A percentile compares a stretch with the other conserved stretches of the same genome.
Evolutionary conservation across 345 rosid species (phyloP).

Genomic region (Citrus unshiu): DNA sequence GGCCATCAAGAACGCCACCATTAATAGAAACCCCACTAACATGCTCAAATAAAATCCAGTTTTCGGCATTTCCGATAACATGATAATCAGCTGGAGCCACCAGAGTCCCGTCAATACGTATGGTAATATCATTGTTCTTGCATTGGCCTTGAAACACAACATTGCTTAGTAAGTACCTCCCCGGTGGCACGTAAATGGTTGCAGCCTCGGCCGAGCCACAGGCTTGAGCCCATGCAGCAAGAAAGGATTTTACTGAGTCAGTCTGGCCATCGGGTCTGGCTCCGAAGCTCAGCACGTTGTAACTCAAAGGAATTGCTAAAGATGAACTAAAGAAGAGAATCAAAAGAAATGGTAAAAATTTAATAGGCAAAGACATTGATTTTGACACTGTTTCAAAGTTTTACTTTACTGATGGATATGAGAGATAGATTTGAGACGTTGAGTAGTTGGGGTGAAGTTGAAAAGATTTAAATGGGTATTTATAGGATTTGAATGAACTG

Average conservation of each 20-base stretch:
- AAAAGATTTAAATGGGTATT: background rate
- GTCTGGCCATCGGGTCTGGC: background rate
- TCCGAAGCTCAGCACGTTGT: no score
- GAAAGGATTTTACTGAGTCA: conserved; percentile 55
- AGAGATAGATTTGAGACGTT: no score
- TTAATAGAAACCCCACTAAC: no score
- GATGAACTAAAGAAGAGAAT: no score
- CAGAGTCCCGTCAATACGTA: conserved; percentile 57
- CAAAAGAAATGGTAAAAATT: no score
- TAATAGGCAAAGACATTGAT: no score
- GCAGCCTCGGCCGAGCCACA: conserved; percentile 47
- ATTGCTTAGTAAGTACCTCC: conserved; percentile 35
- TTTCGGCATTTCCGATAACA: conserved; percentile 26
- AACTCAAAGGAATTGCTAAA: no score
- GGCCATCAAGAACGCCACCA: conserved; percentile 45
- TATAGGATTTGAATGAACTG: background rate
- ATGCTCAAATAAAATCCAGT: no score
- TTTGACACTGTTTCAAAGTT: no score
- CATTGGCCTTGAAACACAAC: no score
- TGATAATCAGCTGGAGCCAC: conserved; percentile 57
- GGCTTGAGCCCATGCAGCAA: conserved; percentile 46
- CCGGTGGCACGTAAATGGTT: conserved; percentile 50
- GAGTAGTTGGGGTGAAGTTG: background rate
- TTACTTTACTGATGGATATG: no score
- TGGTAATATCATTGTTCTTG: conserved; percentile 22